These are phyloP conservation scores for Nemophila menziesii DNA, from an alignment of 257 asterid genomes.

Conservation along the genomic window DNA sequence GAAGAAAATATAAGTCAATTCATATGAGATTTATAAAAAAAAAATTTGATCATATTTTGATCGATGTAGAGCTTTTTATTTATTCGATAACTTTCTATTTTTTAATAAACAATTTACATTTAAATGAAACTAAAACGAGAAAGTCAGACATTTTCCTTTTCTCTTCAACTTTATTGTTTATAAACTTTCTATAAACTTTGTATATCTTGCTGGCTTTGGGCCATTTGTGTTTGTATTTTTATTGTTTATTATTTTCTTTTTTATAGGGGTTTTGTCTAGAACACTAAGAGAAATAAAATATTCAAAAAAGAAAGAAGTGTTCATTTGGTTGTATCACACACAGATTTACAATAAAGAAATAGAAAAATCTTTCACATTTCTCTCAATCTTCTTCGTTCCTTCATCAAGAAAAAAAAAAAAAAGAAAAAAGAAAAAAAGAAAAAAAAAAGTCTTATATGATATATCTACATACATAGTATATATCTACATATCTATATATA, in stretches of 20 bases:
- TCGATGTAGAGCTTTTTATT: no score
- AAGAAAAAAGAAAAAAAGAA: background rate
- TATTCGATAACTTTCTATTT: no score
- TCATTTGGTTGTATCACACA: slow-evolving; percentile 7
- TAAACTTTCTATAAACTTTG: no score
- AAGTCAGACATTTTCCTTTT: no score
- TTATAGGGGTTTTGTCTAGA: background rate
- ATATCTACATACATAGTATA: slow-evolving; percentile 7
- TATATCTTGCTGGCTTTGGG: slow-evolving; percentile 16
- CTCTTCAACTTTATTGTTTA: no score
- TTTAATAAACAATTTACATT: no score
- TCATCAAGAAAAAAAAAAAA: background rate
- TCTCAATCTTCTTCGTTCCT: slow-evolving; percentile 4
- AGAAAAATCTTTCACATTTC: slow-evolving; percentile 6
- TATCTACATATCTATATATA: slow-evolving; percentile 5
- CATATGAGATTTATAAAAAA: no score
- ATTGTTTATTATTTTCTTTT: background rate
- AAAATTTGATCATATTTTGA: no score
- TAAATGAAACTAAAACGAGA: no score
- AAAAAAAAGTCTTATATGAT: slow-evolving; percentile 8
- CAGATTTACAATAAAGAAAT: slow-evolving; percentile 8
- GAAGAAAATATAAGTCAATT: no score
- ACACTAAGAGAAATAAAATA: background rate
- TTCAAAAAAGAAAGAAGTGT: background rate
- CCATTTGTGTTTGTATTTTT: slow-evolving; percentile 15